These are phyloP conservation scores for Boletus barrowsii DNA, from an alignment of 768 basidiomycete genomes.

Conservation along the genomic window DNA sequence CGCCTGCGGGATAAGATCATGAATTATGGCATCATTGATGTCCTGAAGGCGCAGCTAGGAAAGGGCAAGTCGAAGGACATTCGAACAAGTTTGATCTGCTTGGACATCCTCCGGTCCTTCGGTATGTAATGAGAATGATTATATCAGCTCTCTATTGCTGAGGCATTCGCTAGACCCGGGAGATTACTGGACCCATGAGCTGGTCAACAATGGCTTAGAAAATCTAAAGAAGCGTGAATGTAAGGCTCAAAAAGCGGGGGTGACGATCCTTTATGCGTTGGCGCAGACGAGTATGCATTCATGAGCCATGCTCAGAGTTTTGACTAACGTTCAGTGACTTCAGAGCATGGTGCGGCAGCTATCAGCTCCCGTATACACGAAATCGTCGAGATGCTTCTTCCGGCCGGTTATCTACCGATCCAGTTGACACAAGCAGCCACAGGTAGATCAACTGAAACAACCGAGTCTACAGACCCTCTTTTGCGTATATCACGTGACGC, in stretches of 20 bases:
- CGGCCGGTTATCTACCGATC: not conserved
- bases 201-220: conserved; percentile 12
- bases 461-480: too few species aligned
- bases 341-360: not conserved
- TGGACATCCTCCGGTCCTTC: conserved; percentile 20
- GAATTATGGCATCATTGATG: conserved; percentile 9
- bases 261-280: conserved; percentile 22
- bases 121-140: conserved; percentile 1
- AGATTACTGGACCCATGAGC: too few species aligned
- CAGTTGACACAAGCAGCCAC: not conserved
- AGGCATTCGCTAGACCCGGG: conserved; percentile 3
- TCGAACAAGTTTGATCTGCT: conserved; percentile 19
- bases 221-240: conserved; percentile 1
- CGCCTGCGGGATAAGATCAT: conserved; percentile 9
- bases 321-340: not conserved
- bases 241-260: conserved; percentile 23
- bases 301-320: not conserved
- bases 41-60: conserved; percentile 13
- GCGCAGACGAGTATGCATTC: conserved; percentile 16
- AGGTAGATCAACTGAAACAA: too few species aligned
- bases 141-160: not conserved
- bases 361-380: not conserved
- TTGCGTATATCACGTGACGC: not conserved
- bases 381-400: not conserved
- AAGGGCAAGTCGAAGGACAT: conserved; percentile 10